Conservation (phyloP, 2,329 filamentous ascomycete species). For the Scedosporium minutisporum region DNA sequence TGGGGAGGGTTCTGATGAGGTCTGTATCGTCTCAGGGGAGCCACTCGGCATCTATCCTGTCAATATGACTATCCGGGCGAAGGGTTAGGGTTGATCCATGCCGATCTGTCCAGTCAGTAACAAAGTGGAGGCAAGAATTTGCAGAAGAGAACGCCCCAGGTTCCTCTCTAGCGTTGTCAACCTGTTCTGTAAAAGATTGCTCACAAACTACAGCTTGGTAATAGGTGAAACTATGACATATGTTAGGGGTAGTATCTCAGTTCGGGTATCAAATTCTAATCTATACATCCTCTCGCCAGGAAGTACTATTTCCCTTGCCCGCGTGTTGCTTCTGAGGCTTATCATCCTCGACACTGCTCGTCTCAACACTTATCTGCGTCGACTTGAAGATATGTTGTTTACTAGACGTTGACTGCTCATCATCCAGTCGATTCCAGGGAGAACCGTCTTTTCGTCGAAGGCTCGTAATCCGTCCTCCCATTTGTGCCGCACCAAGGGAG, state of each 20-base stretch:
- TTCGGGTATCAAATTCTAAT: not conserved
- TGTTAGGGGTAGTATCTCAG: constrained; percentile 34
- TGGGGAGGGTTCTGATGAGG: too few relatives aligned
- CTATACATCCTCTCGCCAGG: not conserved
- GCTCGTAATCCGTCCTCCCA: not conserved
- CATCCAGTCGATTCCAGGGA: constrained; percentile 7
- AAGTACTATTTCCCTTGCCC: not conserved
- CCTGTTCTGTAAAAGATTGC: too few relatives aligned
- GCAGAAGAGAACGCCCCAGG: too few relatives aligned
- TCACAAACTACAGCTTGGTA: too few relatives aligned
- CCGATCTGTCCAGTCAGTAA: too few relatives aligned
- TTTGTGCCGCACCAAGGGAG: not conserved
- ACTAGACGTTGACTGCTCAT: constrained; percentile 6
- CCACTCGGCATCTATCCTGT: too few relatives aligned
- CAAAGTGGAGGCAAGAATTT: too few relatives aligned
- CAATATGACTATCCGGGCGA: too few relatives aligned
- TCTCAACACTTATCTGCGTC: constrained; percentile 4
- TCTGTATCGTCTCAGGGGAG: too few relatives aligned
- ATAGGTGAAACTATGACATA: too few relatives aligned
- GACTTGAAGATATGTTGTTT: constrained; percentile 6
- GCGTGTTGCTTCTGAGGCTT: not conserved
- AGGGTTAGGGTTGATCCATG: too few relatives aligned
- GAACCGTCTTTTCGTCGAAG: constrained; percentile 5
- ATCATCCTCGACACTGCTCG: not conserved
- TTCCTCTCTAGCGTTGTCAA: too few relatives aligned